Percentiles rank a stretch among this genome's conserved stretches.
Conservation (phyloP, 2,329 filamentous ascomycete species). For the Botrytis tulipae region DNA sequence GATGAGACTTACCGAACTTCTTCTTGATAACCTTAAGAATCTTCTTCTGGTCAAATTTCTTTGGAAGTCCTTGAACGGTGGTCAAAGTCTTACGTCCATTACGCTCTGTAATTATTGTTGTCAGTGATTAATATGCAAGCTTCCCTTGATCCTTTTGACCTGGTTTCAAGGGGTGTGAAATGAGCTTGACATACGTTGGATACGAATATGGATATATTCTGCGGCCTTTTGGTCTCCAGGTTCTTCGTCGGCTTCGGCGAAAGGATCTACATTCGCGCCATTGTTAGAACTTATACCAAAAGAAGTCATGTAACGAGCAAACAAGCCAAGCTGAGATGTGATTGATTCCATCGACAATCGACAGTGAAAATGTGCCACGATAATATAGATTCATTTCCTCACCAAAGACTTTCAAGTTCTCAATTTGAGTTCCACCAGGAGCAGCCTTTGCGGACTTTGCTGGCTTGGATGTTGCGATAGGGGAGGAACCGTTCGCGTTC, state of each 20-base stretch:
- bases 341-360: slow-evolving; percentile 28
- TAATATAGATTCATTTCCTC: background rate
- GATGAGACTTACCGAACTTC: slow-evolving; percentile 73
- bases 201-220: slow-evolving; percentile 99
- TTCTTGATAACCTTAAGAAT: slow-evolving; percentile 99
- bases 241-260: slow-evolving; percentile 99
- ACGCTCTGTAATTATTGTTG: slow-evolving; percentile 64
- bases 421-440: slow-evolving; percentile 19
- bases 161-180: background rate
- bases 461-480: background rate
- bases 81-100: slow-evolving; percentile 99
- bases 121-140: slow-evolving; percentile 42
- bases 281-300: background rate
- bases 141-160: background rate
- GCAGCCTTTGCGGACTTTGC: slow-evolving; percentile 15
- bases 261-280: slow-evolving; percentile 73
- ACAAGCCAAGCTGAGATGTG: background rate
- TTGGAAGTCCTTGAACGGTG: slow-evolving; percentile 96
- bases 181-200: slow-evolving; percentile 74
- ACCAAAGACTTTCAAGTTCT: slow-evolving; percentile 23
- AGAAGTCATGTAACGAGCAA: background rate
- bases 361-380: slow-evolving; percentile 25
- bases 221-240: slow-evolving; percentile 90
- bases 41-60: slow-evolving; percentile 99
- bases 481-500: slow-evolving; percentile 15